Conservation (phyloP, 805 yeast species). For the Starmerella potacharoeniae region DNA sequence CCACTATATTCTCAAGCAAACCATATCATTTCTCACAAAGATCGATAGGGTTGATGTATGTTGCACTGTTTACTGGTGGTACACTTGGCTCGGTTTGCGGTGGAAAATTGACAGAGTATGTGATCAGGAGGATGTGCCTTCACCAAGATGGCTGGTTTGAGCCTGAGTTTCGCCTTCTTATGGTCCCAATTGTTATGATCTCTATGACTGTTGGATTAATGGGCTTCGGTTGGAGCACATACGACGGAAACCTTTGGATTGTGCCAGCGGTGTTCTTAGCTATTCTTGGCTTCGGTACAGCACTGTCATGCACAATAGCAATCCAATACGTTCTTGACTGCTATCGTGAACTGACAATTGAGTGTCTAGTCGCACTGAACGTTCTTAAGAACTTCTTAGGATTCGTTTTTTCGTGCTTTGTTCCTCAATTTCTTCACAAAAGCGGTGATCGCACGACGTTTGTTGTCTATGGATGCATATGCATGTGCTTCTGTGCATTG, state of each 20-base stretch:
- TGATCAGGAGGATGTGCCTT: neutral
- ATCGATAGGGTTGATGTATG: neutral
- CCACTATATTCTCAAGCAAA: neutral
- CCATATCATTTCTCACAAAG: neutral
- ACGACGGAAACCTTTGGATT: neutral
- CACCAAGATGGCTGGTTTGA: neutral
- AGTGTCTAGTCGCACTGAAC: neutral
- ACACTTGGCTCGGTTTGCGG: neutral
- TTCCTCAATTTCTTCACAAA: neutral
- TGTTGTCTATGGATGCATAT: neutral
- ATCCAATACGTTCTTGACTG: neutral
- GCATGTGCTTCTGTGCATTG: neutral
- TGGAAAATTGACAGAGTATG: neutral
- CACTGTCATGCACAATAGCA: neutral
- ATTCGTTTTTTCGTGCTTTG: conserved; percentile 1
- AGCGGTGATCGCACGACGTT: neutral
- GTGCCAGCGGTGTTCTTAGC: neutral
- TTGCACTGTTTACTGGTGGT: neutral
- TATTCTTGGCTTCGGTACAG: neutral
- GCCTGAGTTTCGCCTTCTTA: conserved; percentile 2
- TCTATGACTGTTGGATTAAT: neutral
- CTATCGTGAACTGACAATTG: neutral
- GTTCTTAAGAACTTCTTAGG: neutral
- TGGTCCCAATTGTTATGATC: neutral
- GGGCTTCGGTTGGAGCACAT: neutral